Evolutionary conservation across 768 basidiomycete genomes (phyloP).

Genomic region (Termitomyces sp.): DNA sequence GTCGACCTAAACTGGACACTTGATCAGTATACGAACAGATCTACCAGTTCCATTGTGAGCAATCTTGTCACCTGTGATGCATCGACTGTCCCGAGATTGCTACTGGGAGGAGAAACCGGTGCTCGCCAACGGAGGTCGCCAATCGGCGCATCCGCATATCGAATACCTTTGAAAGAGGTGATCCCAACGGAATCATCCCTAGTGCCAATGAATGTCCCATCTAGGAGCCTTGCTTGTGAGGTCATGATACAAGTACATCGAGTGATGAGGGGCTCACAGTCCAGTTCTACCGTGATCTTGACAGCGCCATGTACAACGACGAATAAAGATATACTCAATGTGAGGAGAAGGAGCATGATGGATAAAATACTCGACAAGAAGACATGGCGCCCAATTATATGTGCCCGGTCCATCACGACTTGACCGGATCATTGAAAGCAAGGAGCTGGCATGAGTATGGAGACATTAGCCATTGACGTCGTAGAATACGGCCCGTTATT

Average conservation of each 20-base stretch:
- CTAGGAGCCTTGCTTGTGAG: neutral
- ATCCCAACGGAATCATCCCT: constrained; percentile 26
- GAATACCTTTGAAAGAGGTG: constrained; percentile 36
- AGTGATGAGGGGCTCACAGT: neutral
- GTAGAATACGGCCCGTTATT: neutral
- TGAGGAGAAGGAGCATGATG: neutral
- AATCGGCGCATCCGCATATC: constrained; percentile 40
- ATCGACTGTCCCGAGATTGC: constrained; percentile 31
- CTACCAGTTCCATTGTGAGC: neutral
- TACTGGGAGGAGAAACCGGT: constrained; percentile 34
- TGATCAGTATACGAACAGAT: neutral
- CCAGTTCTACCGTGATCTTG: neutral
- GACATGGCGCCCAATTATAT: too few species aligned
- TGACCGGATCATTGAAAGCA: too few species aligned
- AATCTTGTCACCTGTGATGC: constrained; percentile 27
- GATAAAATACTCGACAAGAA: neutral
- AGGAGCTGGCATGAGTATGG: neutral
- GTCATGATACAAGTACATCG: neutral
- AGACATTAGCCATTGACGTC: neutral
- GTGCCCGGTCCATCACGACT: too few species aligned
- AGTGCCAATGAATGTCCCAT: constrained; percentile 32
- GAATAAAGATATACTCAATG: neutral
- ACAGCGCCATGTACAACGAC: neutral
- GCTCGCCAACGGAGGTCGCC: constrained; percentile 38
- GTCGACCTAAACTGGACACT: constrained; percentile 27